Evolutionary conservation across 139 green algal species (phyloP), one percentile per base, ranked within the genome.

Genomic region (Spirogloea muscicola): DNA sequence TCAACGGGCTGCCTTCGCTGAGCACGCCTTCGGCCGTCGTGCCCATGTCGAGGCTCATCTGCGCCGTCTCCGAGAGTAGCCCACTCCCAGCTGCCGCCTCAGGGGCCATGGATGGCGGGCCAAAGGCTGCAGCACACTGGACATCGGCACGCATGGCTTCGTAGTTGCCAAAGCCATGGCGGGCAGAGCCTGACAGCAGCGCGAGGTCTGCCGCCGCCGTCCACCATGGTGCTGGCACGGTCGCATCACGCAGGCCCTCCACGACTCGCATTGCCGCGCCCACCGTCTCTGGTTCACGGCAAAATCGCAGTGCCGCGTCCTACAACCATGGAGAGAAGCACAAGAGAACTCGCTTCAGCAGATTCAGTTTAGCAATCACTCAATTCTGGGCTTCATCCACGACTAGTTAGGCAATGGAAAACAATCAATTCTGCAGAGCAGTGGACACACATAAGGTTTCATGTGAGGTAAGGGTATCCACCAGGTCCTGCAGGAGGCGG

Each of bases 121-220:
- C 6, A 0, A 71, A 73, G 39, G 33, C 2, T 18, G 16, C 21
- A 18, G 6, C 4, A 0, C 69, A 44, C 13, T 49, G 3, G 21
- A 49, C 0, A 3, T 74, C 66, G 0, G 6, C n/a, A 3, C 37
- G 10, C 21, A 80, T 34, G 1, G 34, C 64, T 16, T 78, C 66
- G 43, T 78, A 78, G 31, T 16, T 71, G 34, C 64, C 69, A 33
- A 82, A 78, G 37, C 64, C 69, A 34, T 72, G 69, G 21, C 3
- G 3, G 0, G 25, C 21, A n/a, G 82, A 46, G 49, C 66, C 66
- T 18, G 34, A 40, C 27, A 74, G 66, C 49, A 74, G 66, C 36
- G 66, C 66, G 25, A 74, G 37, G 52, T 74, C 66, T 6, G 48
- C 31, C 21, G 69, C 66, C 34, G 21, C 48, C 27, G 4, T 3